These are phyloP conservation scores for Kokia cookei DNA, from an alignment of 441 rosid genomes.

Conservation along the genomic window DNA sequence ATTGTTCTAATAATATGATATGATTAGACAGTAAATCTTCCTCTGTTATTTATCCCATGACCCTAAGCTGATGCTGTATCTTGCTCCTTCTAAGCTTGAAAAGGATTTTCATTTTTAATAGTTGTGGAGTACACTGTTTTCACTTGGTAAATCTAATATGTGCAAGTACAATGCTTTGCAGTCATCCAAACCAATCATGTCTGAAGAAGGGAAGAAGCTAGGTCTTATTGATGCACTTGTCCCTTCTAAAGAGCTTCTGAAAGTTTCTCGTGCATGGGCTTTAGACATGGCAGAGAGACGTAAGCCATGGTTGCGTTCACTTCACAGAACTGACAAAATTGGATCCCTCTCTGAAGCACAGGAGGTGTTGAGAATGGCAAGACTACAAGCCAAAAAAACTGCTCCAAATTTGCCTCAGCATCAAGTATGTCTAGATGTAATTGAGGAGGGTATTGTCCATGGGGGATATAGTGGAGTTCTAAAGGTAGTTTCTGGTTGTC, in stretches of 20 bases:
- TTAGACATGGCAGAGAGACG: conserved; percentile 64
- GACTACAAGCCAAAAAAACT: conserved; percentile 64
- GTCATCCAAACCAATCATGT: conserved; percentile 74
- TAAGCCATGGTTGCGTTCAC: conserved; percentile 84
- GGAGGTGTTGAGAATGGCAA: conserved; percentile 48
- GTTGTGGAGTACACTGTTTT: background rate
- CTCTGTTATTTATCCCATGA: background rate
- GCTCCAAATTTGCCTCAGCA: conserved; percentile 93
- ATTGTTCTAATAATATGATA: background rate
- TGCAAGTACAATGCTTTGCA: conserved; percentile 23
- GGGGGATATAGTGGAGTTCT: conserved; percentile 90
- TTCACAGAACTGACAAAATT: conserved; percentile 80
- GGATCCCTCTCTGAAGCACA: conserved; percentile 84
- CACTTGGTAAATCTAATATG: background rate
- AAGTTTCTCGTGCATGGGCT: conserved; percentile 78
- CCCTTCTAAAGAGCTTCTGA: conserved; percentile 70
- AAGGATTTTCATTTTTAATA: background rate
- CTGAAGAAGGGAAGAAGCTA: conserved; percentile 84
- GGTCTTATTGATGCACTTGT: conserved; percentile 84
- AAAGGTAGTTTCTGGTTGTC: conserved; percentile 40
- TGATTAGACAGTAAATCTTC: background rate
- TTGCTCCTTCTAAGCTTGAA: background rate
- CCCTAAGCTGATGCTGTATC: background rate
- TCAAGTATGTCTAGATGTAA: conserved; percentile 76
- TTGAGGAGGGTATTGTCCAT: conserved; percentile 86